Base-by-base conservation (phyloP, 2,329 filamentous ascomycete species). In the Colletotrichum destructivum region DNA sequence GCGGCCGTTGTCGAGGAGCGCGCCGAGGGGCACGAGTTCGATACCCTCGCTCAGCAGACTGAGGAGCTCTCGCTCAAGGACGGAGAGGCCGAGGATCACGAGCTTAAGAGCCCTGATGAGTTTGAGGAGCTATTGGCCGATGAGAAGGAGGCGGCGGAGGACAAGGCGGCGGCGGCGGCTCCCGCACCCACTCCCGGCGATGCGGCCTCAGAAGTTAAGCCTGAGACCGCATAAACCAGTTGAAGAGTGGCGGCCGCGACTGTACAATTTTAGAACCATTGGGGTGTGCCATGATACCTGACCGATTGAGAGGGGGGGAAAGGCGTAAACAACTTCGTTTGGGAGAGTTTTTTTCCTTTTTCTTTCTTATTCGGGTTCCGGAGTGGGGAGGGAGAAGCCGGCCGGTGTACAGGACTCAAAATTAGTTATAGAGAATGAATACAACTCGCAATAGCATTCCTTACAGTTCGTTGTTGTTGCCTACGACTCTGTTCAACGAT, bases 271-370 rank as follows among this genome's bases (percentile, higher is more conserved):
- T 44, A 56, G 66, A 72, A 62, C 66, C 31, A 72, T 72, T 71
- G 59, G 66, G 66, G 44, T 72, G 70, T 72, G 56, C 44, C 66
- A 72, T 72, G 70, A 72, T 72, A 72, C 70, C 70, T 72, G 70
- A 71, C 65, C 59, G 65, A 71, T 54, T 35, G 63, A 69, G 35
- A 11, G 9, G 35, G 9, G 35, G 35, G 9, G 35, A 68, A 69
- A 71, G 70, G 70, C 67, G 70, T 70, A 72, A 69, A 62, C 66
- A 71, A 62, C 66, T 72, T 72, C 62, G 47, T 72, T 68, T 35
- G 18, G 54, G 35, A 59, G 66, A 69, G 51, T 54, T 69, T 67
- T 38, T 38, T 38, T 3, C 1, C 1, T 11, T 3, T 11, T 3
- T 2, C 2, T 3, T 2, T 1, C 35, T 11, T 38, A 11, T 69